Conservation (phyloP, 169 alveolate genomes). For the Plasmodium cynomolgi region DNA sequence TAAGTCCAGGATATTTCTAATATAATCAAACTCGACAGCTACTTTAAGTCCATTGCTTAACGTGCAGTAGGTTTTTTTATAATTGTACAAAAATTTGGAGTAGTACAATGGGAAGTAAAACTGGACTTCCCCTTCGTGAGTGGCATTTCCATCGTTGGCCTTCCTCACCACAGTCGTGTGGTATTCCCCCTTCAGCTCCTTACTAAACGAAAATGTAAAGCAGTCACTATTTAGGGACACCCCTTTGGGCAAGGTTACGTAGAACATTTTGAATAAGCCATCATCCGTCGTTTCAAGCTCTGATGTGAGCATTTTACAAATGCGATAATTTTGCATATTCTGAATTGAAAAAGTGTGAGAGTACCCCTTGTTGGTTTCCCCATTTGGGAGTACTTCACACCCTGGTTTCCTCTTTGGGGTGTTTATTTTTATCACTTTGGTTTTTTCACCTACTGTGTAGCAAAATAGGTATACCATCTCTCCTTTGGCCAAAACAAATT, state of each 20-base stretch:
- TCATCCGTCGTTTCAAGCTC: neutral
- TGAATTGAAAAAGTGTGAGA: slow-evolving; percentile 8
- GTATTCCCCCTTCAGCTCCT: neutral
- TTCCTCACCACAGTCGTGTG: neutral
- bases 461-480: slow-evolving; percentile 7
- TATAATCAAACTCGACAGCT: neutral
- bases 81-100: neutral
- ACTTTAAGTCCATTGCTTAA: neutral
- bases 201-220: neutral
- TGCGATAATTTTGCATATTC: neutral
- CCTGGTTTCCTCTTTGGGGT: slow-evolving; percentile 9
- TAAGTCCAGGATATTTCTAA: slow-evolving; percentile 2
- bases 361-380: neutral
- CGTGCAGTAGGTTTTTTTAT: neutral
- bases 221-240: neutral
- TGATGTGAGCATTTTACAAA: slow-evolving; percentile 7
- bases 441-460: neutral
- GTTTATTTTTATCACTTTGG: slow-evolving; percentile 10
- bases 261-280: slow-evolving; percentile 13
- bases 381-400: slow-evolving; percentile 5
- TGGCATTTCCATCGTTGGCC: neutral
- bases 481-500: neutral
- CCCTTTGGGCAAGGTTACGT: slow-evolving; percentile 3
- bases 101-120: slow-evolving; percentile 1
- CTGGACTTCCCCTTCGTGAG: neutral